Conservation (phyloP, 2,329 filamentous ascomycete genomes). For the Aspergillus unguis region DNA sequence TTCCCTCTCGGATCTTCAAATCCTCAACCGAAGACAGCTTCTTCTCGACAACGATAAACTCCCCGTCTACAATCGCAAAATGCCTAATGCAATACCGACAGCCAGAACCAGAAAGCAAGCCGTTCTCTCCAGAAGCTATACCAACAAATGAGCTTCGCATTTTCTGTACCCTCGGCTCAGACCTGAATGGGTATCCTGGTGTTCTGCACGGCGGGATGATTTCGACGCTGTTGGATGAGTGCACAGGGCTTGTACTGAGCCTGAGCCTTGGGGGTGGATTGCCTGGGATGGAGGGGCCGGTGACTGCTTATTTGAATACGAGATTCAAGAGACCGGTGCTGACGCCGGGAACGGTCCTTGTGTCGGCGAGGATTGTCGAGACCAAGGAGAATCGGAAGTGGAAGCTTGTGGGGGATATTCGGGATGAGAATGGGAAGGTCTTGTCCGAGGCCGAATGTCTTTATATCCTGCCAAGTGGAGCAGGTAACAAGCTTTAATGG, state of each 20-base stretch:
- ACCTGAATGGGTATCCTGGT: conserved; percentile 25
- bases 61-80: conserved; percentile 9
- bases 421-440: conserved; percentile 11
- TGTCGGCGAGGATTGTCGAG: conserved; percentile 14
- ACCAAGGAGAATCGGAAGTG: conserved; percentile 15
- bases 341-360: conserved; percentile 17
- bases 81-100: conserved; percentile 10
- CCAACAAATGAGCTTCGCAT: conserved; percentile 21
- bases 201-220: conserved; percentile 29
- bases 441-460: conserved; percentile 15
- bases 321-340: conserved; percentile 18
- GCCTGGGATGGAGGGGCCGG: conserved; percentile 8
- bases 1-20: conserved; percentile 5
- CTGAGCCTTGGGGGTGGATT: conserved; percentile 5
- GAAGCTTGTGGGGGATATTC: conserved; percentile 16
- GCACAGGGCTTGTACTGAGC: conserved; percentile 19
- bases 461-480: conserved; percentile 11
- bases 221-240: conserved; percentile 26
- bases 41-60: conserved; percentile 13
- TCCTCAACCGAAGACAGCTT: conserved; percentile 12
- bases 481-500: conserved; percentile 6
- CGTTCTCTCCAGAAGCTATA: not conserved
- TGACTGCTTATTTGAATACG: conserved; percentile 25
- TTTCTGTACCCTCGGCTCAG: conserved; percentile 27
- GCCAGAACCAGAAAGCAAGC: not conserved